These are phyloP conservation scores for Ceratocystis cubensis DNA, from an alignment of 2,329 filamentous ascomycete genomes.

Conservation along the genomic window DNA sequence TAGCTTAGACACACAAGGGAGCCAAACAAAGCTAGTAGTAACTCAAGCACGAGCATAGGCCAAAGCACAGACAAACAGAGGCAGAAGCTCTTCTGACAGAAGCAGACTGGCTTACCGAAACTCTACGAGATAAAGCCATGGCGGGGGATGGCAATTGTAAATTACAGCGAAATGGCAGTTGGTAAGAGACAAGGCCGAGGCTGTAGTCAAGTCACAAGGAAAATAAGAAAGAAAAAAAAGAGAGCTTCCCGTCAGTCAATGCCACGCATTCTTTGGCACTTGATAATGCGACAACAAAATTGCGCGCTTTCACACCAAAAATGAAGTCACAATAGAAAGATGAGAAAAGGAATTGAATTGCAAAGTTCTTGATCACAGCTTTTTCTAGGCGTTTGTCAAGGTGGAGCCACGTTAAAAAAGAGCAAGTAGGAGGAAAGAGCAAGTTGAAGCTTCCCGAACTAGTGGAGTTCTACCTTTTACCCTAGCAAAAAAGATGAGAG, in stretches of 20 bases:
- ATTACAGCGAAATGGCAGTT: not conserved
- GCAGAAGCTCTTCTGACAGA: not conserved
- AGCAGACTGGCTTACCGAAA: not conserved
- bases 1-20: not conserved
- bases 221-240: not conserved
- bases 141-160: not conserved
- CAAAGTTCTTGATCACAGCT: too few relatives aligned
- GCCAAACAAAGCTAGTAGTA: not conserved
- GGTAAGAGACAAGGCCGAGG: not conserved
- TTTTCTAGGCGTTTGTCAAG: too few relatives aligned
- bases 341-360: not conserved
- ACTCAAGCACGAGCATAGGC: not conserved
- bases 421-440: not conserved
- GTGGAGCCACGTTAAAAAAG: too few relatives aligned
- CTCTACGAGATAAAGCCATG: not conserved
- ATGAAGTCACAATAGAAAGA: not conserved
- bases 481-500: not conserved
- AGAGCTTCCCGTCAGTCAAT: not conserved
- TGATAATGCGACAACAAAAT: not conserved
- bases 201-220: not conserved
- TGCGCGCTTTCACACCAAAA: not conserved
- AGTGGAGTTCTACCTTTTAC: not conserved
- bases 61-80: not conserved
- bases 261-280: not conserved
- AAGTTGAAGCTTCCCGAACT: slow-evolving; percentile 2